Evolutionary conservation across 2,329 filamentous ascomycete genomes (phyloP), one percentile per base, ranked within the genome.

Genomic region (Pestalotiopsis sp.): DNA sequence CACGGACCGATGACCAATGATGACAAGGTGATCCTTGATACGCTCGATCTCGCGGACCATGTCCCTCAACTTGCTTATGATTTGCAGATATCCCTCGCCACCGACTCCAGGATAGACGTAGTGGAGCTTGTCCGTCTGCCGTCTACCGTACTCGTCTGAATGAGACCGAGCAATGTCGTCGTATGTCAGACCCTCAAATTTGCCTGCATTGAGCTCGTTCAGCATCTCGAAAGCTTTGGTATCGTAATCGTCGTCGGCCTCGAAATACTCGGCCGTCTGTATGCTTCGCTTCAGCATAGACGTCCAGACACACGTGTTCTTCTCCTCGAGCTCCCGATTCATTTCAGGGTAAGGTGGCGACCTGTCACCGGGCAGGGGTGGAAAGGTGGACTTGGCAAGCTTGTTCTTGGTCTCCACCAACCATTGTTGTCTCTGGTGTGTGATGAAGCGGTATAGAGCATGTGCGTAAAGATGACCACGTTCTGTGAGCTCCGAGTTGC

Each of bases 171-270:
- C 91, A 74, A 99, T 98, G 74, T 97, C 93, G 2, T 92, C 88
- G 79, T 99, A 98, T 0, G 96, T 98, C 85, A 98, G 90, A 64
- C 96, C 95, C 77, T 99, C 96, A 83, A 98, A 97, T 64, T 90
- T 88, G 14, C 96, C 96, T 0, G 95, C 92, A 75, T 98, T 97
- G 63, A 99, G 89, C 81, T 99, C 96, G 77, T 99, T 97, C 65
- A 99, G 88, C 93, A 97, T 97, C 76, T 95, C 93, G 94, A 95
- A 97, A 74, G 97, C 93, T 83, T 99, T 99, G 74, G 97, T 91
- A 73, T 98, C 96, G 78, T 95, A 97, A 66, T 97, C 93, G 25
- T 98, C 95, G 72, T 98, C 96, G 0, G 84, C 86, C 73, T 97
- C 93, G 79, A 98, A 99, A 79, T 92, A 92, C 72, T 96, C 90